Evolutionary conservation across 169 alveolate species (phyloP).

Genomic region (Neospora caninum): DNA sequence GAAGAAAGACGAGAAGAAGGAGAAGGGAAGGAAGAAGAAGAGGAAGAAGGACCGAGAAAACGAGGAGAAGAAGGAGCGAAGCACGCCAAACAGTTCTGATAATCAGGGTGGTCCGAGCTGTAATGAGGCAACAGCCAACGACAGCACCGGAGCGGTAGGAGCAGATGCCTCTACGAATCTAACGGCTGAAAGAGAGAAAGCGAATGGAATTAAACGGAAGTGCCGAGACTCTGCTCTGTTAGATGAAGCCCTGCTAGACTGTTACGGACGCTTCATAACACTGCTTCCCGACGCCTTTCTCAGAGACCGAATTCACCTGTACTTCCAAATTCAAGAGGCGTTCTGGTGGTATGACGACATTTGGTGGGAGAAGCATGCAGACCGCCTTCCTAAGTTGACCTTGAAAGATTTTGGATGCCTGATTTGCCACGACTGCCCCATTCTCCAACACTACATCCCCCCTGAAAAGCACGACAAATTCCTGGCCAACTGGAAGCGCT

Average conservation of each 20-base stretch:
- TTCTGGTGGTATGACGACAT: constrained; percentile 93
- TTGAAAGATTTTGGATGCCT: constrained; percentile 83
- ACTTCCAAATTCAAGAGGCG: constrained; percentile 90
- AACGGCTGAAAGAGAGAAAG: not conserved
- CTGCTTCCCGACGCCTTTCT: constrained; percentile 87
- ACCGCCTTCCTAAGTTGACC: constrained; percentile 77
- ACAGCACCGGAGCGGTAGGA: not conserved
- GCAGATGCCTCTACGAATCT: not conserved
- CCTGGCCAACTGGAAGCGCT: constrained; percentile 80
- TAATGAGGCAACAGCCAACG: not conserved
- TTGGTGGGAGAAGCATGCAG: constrained; percentile 87
- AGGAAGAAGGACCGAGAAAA: not conserved
- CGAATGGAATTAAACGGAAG: constrained; percentile 44
- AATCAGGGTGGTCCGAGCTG: not conserved
- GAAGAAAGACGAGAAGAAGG: not conserved
- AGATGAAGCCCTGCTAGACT: constrained; percentile 84
- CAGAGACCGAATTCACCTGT: constrained; percentile 86
- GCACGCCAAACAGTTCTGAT: not conserved
- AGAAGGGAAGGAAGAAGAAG: not conserved
- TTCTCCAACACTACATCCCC: constrained; percentile 72
- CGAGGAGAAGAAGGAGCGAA: not conserved
- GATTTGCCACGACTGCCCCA: constrained; percentile 86
- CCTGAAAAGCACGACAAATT: constrained; percentile 79
- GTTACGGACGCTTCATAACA: constrained; percentile 91
- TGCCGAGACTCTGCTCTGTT: constrained; percentile 76